Conservation (phyloP, 1,139 yeast species). For the Debaryomycetaceae sp. region DNA sequence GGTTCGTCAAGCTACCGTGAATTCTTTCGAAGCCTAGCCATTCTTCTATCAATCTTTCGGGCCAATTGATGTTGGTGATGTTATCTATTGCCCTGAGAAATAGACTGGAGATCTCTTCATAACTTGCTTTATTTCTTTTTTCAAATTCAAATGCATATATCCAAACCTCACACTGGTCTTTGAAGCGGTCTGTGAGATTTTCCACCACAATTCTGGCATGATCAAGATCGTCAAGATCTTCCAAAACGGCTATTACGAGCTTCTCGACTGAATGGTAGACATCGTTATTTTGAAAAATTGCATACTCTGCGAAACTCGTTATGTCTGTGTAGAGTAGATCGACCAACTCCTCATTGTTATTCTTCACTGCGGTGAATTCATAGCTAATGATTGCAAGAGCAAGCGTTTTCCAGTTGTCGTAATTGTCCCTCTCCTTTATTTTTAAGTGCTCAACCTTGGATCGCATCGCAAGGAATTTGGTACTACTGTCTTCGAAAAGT, state of each 20-base stretch:
- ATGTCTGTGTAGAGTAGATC: slow-evolving; percentile 9
- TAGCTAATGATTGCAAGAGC: slow-evolving; percentile 26
- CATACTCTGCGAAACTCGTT: slow-evolving; percentile 13
- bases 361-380: slow-evolving; percentile 11
- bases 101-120: slow-evolving; percentile 17
- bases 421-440: slow-evolving; percentile 15
- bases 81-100: slow-evolving; percentile 30
- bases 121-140: slow-evolving; percentile 18
- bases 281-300: slow-evolving; percentile 27
- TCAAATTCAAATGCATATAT: slow-evolving; percentile 40
- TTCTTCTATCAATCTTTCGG: slow-evolving; percentile 48
- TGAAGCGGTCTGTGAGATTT: slow-evolving; percentile 23
- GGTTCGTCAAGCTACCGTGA: slow-evolving; percentile 25
- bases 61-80: slow-evolving; percentile 41
- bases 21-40: slow-evolving; percentile 39
- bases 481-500: slow-evolving; percentile 9
- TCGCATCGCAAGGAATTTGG: slow-evolving; percentile 7
- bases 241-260: slow-evolving; percentile 28
- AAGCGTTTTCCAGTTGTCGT: slow-evolving; percentile 36
- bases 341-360: slow-evolving; percentile 8
- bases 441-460: slow-evolving; percentile 14
- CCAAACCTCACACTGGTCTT: slow-evolving; percentile 47
- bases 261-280: slow-evolving; percentile 43
- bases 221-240: slow-evolving; percentile 18
- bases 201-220: slow-evolving; percentile 25